A percentile compares a stretch with the other conserved stretches of the same genome.
These are phyloP conservation scores for Sonneratia alba DNA, from an alignment of 345 rosid genomes.

Conservation along the genomic window DNA sequence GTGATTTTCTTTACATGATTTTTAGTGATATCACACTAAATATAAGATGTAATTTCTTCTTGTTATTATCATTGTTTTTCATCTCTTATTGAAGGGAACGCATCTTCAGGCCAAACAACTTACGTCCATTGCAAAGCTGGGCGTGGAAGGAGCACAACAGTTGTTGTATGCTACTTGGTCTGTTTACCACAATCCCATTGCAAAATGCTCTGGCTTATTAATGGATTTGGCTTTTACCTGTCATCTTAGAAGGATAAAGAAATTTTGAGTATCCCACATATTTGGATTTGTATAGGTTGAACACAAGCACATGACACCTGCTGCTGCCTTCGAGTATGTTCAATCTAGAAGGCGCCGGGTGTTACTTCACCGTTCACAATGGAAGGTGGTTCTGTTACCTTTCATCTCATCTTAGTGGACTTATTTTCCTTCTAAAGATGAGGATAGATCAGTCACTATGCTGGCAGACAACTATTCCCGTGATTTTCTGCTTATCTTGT, in stretches of 20 bases:
- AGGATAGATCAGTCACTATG: neutral
- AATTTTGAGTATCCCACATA: neutral
- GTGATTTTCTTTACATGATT: neutral
- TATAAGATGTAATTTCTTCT: neutral
- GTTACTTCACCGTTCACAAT: slow-evolving; percentile 45
- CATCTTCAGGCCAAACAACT: slow-evolving; percentile 50
- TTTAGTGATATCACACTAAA: neutral
- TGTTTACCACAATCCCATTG: neutral
- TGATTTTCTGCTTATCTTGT: slow-evolving; percentile 1
- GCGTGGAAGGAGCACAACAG: slow-evolving; percentile 81
- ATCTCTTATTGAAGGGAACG: slow-evolving; percentile 33
- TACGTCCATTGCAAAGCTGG: slow-evolving; percentile 95
- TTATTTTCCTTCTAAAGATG: neutral
- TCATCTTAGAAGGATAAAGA: neutral
- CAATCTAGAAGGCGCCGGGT: slow-evolving; percentile 53
- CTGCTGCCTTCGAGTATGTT: slow-evolving; percentile 39
- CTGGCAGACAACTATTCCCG: neutral
- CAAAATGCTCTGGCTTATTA: neutral
- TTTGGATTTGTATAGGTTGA: slow-evolving; percentile 28
- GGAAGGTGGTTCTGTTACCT: slow-evolving; percentile 30
- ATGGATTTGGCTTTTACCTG: neutral
- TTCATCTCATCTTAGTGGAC: neutral
- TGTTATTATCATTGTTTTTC: neutral
- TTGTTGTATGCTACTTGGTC: slow-evolving; percentile 84
- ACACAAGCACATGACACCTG: slow-evolving; percentile 46